Evolutionary conservation across 129 eudicot genomes (phyloP).

Genomic region (Heracleum sosnowskyi): DNA sequence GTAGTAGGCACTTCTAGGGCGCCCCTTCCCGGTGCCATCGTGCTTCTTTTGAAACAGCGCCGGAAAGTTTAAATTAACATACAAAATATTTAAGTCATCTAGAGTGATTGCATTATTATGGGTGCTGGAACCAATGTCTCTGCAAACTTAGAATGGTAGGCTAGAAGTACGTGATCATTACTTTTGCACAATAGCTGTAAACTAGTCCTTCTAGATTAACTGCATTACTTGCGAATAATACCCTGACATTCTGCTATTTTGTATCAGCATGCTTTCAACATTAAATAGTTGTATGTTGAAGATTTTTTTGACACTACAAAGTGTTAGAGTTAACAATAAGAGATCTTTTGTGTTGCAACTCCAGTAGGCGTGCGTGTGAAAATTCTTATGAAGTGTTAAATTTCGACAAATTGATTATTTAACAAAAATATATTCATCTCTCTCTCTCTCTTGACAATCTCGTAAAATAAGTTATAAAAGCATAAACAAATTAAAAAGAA

Average conservation of each 20-base stretch:
- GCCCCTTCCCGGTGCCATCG: not conserved
- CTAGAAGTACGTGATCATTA: not conserved
- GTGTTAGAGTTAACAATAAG: not conserved
- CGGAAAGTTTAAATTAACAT: not conserved
- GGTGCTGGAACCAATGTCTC: not conserved
- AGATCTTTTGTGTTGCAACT: not conserved
- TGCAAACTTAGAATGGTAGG: not conserved
- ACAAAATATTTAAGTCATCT: not conserved
- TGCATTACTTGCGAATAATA: constrained; percentile 1
- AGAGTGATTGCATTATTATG: not conserved
- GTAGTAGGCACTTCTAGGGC: not conserved
- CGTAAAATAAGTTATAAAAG: no score
- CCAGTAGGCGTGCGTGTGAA: not conserved
- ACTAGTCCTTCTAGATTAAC: constrained; percentile 2
- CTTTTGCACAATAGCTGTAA: not conserved
- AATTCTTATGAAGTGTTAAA: no score
- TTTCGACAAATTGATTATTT: no score
- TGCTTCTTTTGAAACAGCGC: not conserved
- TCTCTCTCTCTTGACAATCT: no score
- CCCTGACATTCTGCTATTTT: not conserved
- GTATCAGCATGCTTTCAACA: not conserved
- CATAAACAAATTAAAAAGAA: no score
- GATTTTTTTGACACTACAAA: not conserved
- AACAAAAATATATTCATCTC: no score
- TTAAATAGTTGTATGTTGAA: not conserved